Percentiles rank a stretch among this genome's conserved stretches.
phyloP scores from a whole-genome alignment of 768 basidiomycete species.

The Termitomyces sp. region DNA sequence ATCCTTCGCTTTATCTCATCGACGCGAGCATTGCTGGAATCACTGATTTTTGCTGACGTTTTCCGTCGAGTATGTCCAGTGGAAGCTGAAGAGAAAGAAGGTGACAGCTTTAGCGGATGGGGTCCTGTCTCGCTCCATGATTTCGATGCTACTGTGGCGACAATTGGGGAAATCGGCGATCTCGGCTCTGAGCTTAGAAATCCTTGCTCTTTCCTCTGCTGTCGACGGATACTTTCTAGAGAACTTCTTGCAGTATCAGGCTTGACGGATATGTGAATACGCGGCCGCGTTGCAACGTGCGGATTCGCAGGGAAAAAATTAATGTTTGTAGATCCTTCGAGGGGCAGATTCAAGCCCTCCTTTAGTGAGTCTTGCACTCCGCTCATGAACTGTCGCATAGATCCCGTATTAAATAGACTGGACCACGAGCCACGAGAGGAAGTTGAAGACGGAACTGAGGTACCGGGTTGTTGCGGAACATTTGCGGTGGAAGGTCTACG shows the following conservation, averaged over 20 bases:
- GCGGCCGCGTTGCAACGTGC: background rate
- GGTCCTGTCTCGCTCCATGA: slow-evolving; percentile 46
- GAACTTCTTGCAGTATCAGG: background rate
- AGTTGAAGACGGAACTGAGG: slow-evolving; percentile 43
- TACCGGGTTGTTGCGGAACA: slow-evolving; percentile 23
- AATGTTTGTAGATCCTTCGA: slow-evolving; percentile 35
- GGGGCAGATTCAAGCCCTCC: slow-evolving; percentile 38
- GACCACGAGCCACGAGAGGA: slow-evolving; percentile 81
- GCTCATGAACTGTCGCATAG: slow-evolving; percentile 63
- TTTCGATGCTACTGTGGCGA: slow-evolving; percentile 30
- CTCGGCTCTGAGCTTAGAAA: slow-evolving; percentile 10
- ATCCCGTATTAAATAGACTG: slow-evolving; percentile 63
- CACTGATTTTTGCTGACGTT: slow-evolving; percentile 16
- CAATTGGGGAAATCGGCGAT: slow-evolving; percentile 11
- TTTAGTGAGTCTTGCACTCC: slow-evolving; percentile 50
- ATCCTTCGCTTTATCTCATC: slow-evolving; percentile 22
- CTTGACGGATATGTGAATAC: background rate
- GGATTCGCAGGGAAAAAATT: slow-evolving; percentile 14
- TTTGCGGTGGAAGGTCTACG: slow-evolving; percentile 38
- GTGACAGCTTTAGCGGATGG: slow-evolving; percentile 26
- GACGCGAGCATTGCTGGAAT: slow-evolving; percentile 23
- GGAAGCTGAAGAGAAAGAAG: slow-evolving; percentile 39
- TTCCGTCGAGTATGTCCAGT: slow-evolving; percentile 33
- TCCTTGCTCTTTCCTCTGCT: slow-evolving; percentile 24
- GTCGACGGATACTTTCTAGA: slow-evolving; percentile 7